Evolutionary conservation across 352 stramenopile species (phyloP).

Genomic region (Phytophthora brassicae): DNA sequence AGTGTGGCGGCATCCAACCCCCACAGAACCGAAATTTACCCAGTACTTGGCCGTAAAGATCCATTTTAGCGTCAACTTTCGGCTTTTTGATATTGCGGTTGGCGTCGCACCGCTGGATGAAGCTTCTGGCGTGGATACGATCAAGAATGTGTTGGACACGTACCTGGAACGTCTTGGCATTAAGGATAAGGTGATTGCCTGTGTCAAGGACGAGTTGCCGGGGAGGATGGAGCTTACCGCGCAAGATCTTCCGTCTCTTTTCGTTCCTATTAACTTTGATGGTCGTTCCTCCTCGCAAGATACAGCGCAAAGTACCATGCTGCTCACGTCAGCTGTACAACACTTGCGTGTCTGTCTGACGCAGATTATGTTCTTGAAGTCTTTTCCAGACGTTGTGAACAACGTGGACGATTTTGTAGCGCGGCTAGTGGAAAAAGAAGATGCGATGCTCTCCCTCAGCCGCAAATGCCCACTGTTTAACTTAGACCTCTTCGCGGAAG

Average conservation of each 20-base stretch:
- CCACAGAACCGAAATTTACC: slow-evolving; percentile 29
- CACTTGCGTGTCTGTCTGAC: slow-evolving; percentile 56
- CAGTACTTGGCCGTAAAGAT: slow-evolving; percentile 72
- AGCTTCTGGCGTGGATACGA: slow-evolving; percentile 35
- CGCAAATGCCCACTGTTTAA: slow-evolving; percentile 56
- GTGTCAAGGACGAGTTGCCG: slow-evolving; percentile 58
- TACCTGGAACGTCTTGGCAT: slow-evolving; percentile 61
- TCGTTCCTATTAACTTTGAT: slow-evolving; percentile 58
- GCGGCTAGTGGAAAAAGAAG: slow-evolving; percentile 38
- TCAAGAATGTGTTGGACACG: slow-evolving; percentile 57
- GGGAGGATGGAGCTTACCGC: slow-evolving; percentile 35
- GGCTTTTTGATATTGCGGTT: slow-evolving; percentile 60
- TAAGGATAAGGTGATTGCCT: slow-evolving; percentile 77
- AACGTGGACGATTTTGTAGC: slow-evolving; percentile 58
- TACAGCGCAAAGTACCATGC: slow-evolving; percentile 47
- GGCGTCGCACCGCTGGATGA: slow-evolving; percentile 54
- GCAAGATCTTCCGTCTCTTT: slow-evolving; percentile 58
- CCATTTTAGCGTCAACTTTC: slow-evolving; percentile 82
- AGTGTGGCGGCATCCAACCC: slow-evolving; percentile 52
- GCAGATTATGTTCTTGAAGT: slow-evolving; percentile 48
- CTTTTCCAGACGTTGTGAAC: slow-evolving; percentile 56
- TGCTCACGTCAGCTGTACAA: slow-evolving; percentile 60
- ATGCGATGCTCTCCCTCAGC: slow-evolving; percentile 41
- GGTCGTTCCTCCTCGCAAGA: slow-evolving; percentile 40
- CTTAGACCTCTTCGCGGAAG: slow-evolving; percentile 26